Conservation (phyloP, 2,329 filamentous ascomycete genomes). For the Annulohypoxylon truncatum region DNA sequence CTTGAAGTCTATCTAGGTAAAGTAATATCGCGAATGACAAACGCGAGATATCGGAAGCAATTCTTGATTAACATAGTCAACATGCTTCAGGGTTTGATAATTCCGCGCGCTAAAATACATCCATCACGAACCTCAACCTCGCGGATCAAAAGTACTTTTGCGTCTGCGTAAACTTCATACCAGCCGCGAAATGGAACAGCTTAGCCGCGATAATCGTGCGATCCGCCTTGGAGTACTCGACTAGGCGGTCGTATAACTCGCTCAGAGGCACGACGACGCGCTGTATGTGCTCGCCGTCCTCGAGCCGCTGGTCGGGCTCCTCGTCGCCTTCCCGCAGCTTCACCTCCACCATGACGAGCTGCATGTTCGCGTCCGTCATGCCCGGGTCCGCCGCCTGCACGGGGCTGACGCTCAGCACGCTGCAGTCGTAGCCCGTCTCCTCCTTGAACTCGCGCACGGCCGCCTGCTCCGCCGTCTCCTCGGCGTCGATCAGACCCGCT, state of each 20-base stretch:
- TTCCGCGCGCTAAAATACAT: not conserved
- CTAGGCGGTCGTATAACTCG: conserved; percentile 66
- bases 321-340: conserved; percentile 60
- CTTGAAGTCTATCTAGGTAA: not conserved
- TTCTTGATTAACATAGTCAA: not conserved
- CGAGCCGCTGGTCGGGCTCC: conserved; percentile 67
- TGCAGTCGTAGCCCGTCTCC: conserved; percentile 68
- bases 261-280: conserved; percentile 67
- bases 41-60: not conserved
- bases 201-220: conserved; percentile 66
- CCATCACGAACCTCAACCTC: not conserved
- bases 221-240: conserved; percentile 58
- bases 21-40: not conserved
- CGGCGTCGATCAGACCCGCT: conserved; percentile 64
- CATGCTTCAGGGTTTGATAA: not conserved
- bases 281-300: conserved; percentile 72
- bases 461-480: conserved; percentile 63
- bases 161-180: conserved; percentile 61
- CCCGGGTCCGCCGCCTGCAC: conserved; percentile 68
- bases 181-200: conserved; percentile 70
- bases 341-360: conserved; percentile 70
- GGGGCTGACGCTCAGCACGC: conserved; percentile 60
- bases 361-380: conserved; percentile 70
- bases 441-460: conserved; percentile 66
- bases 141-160: conserved; percentile 45